Base-by-base conservation (phyloP, 2,329 filamentous ascomycete genomes). In the Amesomyces nigricolor region DNA sequence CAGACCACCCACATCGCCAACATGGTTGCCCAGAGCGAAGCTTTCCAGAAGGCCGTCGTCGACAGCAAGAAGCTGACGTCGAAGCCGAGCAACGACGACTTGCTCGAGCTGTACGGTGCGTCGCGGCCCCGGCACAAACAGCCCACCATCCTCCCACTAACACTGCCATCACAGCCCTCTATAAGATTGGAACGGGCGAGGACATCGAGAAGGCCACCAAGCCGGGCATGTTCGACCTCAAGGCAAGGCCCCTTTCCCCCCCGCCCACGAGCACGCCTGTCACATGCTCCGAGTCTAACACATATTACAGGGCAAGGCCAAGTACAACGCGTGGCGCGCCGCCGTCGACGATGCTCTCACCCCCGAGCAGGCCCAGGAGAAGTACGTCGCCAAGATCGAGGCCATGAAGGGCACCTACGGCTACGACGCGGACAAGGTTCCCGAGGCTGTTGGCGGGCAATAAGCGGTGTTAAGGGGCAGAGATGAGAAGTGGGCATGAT, bases 251-350 rank as follows among this genome's bases (percentile, higher is more conserved):
- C 53, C 19, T 22, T 26, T 26, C 30, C 37, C 47, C 47, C 38
- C 49, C 10, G 9, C 49, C 32, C 17, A 47, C 16, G 16, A 38
- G 37, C 37, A 29, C 19, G 6, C 22, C 22, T 35, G 32, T 35
- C 32, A 35, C 32, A 30, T 40, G 16, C 37, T 38, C 19, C 9
- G 22, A 26, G 7, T 7, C 44, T 22, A 19, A 56, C 50, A 44
- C 35, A 44, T 30, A 30, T 3, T 50, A 63, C 65, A 90, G 88
- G 83, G 77, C 74, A 95, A 94, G 76, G 83, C 83, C 66, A 95
- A 95, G 80, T 82, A 85, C 75, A 80, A 78, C 65, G 83, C 86
- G 53, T 96, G 90, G 90, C 75, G 89, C 73, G 79, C 84, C 68
- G 66, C 82, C 66, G 81, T 91, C 59, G 78, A 84, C 58, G 78